Conservation (phyloP, 371 early-diverging fungal species). For the Mortierella sp. region DNA sequence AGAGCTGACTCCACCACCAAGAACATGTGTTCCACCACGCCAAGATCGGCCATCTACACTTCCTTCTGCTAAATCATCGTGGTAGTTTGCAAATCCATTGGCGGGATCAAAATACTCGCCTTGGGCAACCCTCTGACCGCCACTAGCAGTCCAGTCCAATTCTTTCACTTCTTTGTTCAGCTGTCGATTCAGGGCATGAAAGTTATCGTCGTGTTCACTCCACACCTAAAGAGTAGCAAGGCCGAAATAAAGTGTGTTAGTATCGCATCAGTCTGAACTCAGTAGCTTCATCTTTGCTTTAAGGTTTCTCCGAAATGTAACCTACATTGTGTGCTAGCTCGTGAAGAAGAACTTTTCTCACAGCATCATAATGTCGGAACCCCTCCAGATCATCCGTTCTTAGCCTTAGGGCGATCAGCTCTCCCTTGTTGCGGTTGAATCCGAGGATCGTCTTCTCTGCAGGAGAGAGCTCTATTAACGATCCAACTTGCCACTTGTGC, state of each 20-base stretch:
- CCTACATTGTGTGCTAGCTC: constrained; percentile 87
- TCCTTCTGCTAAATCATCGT: constrained; percentile 33
- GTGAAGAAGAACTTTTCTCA: constrained; percentile 85
- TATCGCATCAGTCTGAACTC: not conserved
- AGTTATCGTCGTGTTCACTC: constrained; percentile 83
- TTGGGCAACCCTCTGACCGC: constrained; percentile 57
- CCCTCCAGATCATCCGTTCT: constrained; percentile 90
- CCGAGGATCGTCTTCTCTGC: constrained; percentile 83
- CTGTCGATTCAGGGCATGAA: constrained; percentile 83
- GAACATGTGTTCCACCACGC: constrained; percentile 42
- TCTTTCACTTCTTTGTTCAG: constrained; percentile 78
- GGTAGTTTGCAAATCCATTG: constrained; percentile 40
- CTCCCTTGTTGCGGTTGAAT: constrained; percentile 87
- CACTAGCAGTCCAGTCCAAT: constrained; percentile 71
- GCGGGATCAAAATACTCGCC: constrained; percentile 57
- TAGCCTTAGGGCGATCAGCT: constrained; percentile 84
- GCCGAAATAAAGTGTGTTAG: constrained; percentile 1
- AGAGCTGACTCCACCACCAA: constrained; percentile 5
- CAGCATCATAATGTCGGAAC: constrained; percentile 80
- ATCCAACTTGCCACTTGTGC: constrained; percentile 81
- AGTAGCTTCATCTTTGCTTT: not conserved
- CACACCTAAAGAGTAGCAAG: constrained; percentile 69
- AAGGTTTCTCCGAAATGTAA: constrained; percentile 1
- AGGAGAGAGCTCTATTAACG: constrained; percentile 85
- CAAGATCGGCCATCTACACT: constrained; percentile 17